phyloP scores from a whole-genome alignment of 176 grass and related monocot species.

The Triticum monococcum region DNA sequence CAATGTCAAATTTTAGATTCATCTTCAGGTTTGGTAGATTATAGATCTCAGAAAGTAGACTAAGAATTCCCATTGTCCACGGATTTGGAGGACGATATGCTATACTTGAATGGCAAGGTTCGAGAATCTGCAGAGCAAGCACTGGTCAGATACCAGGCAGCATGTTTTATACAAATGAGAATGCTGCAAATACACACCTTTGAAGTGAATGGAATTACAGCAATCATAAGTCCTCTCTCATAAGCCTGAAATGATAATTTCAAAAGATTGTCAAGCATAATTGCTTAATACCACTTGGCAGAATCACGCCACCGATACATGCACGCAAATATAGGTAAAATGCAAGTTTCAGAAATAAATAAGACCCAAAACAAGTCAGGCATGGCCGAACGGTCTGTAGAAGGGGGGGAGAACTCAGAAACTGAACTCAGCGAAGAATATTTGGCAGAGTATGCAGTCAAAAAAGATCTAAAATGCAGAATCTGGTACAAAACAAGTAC shows the following conservation, averaged over 20 bases:
- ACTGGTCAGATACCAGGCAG: not conserved
- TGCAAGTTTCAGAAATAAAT: conserved; percentile 16
- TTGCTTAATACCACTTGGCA: not conserved
- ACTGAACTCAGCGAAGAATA: not conserved
- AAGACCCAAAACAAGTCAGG: not conserved
- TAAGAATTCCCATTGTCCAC: conserved; percentile 90
- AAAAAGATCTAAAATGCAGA: not conserved
- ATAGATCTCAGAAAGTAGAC: conserved; percentile 84
- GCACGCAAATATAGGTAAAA: not conserved
- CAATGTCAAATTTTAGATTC: conserved; percentile 94
- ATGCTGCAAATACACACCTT: conserved; percentile 55
- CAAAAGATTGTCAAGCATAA: conserved; percentile 1
- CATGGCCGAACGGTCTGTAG: not conserved
- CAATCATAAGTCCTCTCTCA: conserved; percentile 88
- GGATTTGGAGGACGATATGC: conserved; percentile 88
- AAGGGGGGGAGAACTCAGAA: conserved; percentile 2
- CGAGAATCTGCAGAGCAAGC: conserved; percentile 60
- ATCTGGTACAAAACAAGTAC: conserved; percentile 34
- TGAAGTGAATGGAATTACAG: conserved; percentile 85
- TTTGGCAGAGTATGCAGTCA: not conserved
- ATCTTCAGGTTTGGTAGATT: conserved; percentile 92
- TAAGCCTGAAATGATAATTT: conserved; percentile 65
- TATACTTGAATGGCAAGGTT: conserved; percentile 84
- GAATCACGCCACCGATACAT: not conserved
- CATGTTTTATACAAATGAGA: not conserved